Evolutionary conservation across 2,329 filamentous ascomycete genomes (phyloP).

Genomic region (Fusarium redolens): DNA sequence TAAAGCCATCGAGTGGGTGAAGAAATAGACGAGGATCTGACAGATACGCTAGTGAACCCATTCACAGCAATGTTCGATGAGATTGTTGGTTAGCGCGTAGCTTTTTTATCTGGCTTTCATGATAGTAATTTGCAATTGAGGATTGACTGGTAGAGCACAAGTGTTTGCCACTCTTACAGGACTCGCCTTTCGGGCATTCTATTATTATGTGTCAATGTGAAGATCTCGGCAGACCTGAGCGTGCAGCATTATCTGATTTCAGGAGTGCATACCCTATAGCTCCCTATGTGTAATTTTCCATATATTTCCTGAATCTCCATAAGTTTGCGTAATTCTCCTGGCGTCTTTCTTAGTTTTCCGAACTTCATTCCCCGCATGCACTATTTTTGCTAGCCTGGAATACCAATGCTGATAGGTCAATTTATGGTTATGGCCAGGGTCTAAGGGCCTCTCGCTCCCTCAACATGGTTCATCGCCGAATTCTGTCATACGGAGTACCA

Average conservation of each 20-base stretch:
- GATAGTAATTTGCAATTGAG: too few species aligned
- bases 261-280: neutral
- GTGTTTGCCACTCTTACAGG: too few species aligned
- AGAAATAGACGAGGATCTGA: too few species aligned
- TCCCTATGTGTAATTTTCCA: neutral
- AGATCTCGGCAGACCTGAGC: too few species aligned
- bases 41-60: neutral
- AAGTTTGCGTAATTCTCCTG: neutral
- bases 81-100: neutral
- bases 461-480: neutral
- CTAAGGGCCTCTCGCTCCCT: rapidly evolving
- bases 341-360: too few species aligned
- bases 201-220: too few species aligned
- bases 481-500: neutral
- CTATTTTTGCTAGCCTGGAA: neutral
- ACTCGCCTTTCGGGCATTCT: too few species aligned
- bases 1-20: too few species aligned
- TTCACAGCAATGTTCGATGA: neutral
- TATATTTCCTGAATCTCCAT: neutral
- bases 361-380: neutral
- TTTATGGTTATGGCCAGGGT: too few species aligned
- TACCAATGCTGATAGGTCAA: neutral
- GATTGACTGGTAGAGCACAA: too few species aligned
- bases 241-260: too few species aligned
- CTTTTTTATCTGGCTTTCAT: too few species aligned